Percentiles rank a stretch among this genome's conserved stretches.
phyloP scores from a whole-genome alignment of 805 yeast species.

The Ogataea paradorogensis region DNA sequence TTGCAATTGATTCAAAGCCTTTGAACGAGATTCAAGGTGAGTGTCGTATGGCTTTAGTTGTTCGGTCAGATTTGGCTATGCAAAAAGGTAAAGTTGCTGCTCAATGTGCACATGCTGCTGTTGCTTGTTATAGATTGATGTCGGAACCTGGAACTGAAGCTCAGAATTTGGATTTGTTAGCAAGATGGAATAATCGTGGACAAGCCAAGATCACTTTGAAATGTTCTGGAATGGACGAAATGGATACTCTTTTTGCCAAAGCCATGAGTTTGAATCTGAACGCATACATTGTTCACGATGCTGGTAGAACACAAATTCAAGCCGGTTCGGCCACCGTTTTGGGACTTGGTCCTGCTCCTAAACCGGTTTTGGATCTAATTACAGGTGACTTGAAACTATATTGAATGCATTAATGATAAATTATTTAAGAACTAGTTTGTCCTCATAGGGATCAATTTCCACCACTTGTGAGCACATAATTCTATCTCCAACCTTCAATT shows the following conservation, averaged over 20 bases:
- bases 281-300: slow-evolving; percentile 84
- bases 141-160: slow-evolving; percentile 48
- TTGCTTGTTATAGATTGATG: slow-evolving; percentile 77
- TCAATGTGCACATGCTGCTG: slow-evolving; percentile 97
- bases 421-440: slow-evolving; percentile 37
- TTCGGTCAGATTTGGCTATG: slow-evolving; percentile 88
- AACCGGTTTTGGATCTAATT: slow-evolving; percentile 68
- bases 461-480: slow-evolving; percentile 44
- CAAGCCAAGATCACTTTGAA: slow-evolving; percentile 93
- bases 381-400: slow-evolving; percentile 78
- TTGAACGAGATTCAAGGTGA: slow-evolving; percentile 73
- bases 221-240: slow-evolving; percentile 61
- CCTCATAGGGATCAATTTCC: slow-evolving; percentile 38
- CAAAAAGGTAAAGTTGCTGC: slow-evolving; percentile 96
- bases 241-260: slow-evolving; percentile 74
- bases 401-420: slow-evolving; percentile 27
- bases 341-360: slow-evolving; percentile 98
- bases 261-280: slow-evolving; percentile 80
- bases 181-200: slow-evolving; percentile 79
- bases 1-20: slow-evolving; percentile 56
- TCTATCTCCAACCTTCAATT: slow-evolving; percentile 42
- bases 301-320: slow-evolving; percentile 96
- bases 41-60: slow-evolving; percentile 81
- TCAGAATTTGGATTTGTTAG: slow-evolving; percentile 60
- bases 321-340: slow-evolving; percentile 94